Conservation (phyloP, 2,329 filamentous ascomycete genomes). For the Plectosphaerella plurivora region DNA sequence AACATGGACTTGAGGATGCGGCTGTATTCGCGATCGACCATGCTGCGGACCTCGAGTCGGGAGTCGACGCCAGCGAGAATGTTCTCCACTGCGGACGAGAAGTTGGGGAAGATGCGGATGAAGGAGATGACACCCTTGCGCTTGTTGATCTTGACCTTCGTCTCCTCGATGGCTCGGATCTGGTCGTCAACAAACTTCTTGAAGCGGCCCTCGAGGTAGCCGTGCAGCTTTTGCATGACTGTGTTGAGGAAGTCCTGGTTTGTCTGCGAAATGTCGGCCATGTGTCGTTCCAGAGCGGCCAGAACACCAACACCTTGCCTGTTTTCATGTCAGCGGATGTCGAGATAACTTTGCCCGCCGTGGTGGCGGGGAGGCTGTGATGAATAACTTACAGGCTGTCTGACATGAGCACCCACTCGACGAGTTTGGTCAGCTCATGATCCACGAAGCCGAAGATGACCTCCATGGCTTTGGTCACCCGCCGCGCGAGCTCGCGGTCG, state of each 20-base stretch:
- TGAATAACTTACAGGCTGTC: constrained; percentile 69
- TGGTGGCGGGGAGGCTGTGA: not conserved
- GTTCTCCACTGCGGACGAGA: constrained; percentile 77
- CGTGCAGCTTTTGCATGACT: constrained; percentile 74
- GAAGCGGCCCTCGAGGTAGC: constrained; percentile 70
- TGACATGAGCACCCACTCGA: constrained; percentile 76
- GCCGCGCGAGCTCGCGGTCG: constrained; percentile 78
- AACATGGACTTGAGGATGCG: constrained; percentile 94
- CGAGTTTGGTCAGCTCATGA: constrained; percentile 69
- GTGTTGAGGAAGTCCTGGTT: constrained; percentile 89
- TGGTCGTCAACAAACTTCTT: constrained; percentile 91
- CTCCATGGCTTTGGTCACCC: constrained; percentile 84
- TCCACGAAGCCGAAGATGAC: constrained; percentile 81
- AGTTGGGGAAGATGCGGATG: constrained; percentile 87
- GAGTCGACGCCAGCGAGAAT: constrained; percentile 62
- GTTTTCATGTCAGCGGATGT: constrained; percentile 1
- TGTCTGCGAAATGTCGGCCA: constrained; percentile 76
- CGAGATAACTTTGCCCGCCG: not conserved
- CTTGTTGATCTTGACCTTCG: constrained; percentile 98
- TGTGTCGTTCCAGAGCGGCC: constrained; percentile 72
- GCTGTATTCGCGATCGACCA: constrained; percentile 82
- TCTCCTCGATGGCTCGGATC: constrained; percentile 92
- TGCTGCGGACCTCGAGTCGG: constrained; percentile 62
- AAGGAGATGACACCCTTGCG: constrained; percentile 94
- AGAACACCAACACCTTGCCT: constrained; percentile 89